phyloP scores from a whole-genome alignment of 495 filamentous ascomycete genomes.

The Penicillium nucicola region DNA sequence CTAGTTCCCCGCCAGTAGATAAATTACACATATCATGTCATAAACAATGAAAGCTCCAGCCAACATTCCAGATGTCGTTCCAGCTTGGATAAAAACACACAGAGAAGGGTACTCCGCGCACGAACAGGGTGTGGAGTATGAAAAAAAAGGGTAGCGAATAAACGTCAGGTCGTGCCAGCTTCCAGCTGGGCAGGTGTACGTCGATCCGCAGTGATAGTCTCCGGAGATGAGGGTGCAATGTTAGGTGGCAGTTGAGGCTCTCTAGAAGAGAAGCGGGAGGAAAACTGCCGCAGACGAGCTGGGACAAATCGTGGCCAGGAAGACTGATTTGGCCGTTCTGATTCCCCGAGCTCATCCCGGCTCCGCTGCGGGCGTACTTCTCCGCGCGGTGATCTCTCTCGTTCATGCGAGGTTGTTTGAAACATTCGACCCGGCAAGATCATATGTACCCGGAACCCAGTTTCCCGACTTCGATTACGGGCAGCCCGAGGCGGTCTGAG shows the following conservation, averaged over 20 bases:
- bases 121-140: conserved; percentile 1
- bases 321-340: not conserved
- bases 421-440: conserved; percentile 15
- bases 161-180: conserved; percentile 18
- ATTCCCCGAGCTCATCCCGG: not conserved
- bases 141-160: not conserved
- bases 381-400: not conserved
- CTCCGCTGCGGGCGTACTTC: not conserved
- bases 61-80: conserved; percentile 35
- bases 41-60: conserved; percentile 15
- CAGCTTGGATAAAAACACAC: not conserved
- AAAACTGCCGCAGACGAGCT: conserved; percentile 13
- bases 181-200: conserved; percentile 35
- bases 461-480: conserved; percentile 5
- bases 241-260: not conserved
- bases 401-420: not conserved
- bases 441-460: conserved; percentile 14
- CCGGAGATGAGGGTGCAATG: not conserved
- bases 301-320: conserved; percentile 19
- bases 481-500: conserved; percentile 18
- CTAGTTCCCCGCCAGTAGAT: conserved; percentile 1
- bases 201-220: not conserved
- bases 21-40: conserved; percentile 23
- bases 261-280: not conserved
- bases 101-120: conserved; percentile 3